A percentile compares a stretch with the other conserved stretches of the same genome.
Conservation (phyloP, 768 basidiomycete species). For the Russula emetica region DNA sequence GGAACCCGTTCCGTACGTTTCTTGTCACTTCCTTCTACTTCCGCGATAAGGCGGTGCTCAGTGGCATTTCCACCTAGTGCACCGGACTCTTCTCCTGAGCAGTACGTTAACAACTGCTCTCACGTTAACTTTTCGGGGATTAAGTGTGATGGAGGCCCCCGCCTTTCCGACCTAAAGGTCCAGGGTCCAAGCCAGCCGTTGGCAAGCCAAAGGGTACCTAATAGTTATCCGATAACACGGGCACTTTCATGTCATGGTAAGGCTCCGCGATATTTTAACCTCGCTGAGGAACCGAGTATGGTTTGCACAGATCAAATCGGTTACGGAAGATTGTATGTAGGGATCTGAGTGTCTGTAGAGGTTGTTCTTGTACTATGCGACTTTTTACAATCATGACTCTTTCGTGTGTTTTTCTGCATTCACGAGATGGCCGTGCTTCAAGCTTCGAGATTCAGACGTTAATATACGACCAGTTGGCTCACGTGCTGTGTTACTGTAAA, state of each 20-base stretch:
- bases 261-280: not conserved
- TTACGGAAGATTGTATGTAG: too few relatives aligned
- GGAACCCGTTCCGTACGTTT: not conserved
- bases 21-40: not conserved
- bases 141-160: not conserved
- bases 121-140: not conserved
- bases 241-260: too few relatives aligned
- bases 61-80: not conserved
- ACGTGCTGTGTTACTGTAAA: too few relatives aligned
- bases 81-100: not conserved
- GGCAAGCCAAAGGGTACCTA: not conserved
- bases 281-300: not conserved
- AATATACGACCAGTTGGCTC: too few relatives aligned
- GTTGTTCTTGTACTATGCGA: too few relatives aligned
- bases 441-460: too few relatives aligned
- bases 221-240: too few relatives aligned
- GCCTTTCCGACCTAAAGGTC: conserved; percentile 16
- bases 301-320: not conserved
- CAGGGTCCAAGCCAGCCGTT: not conserved
- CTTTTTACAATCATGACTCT: too few relatives aligned
- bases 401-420: too few relatives aligned
- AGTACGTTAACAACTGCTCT: not conserved
- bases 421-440: too few relatives aligned
- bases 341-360: too few relatives aligned
- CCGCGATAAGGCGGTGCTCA: not conserved